Percentiles rank a stretch among this genome's conserved stretches.
These are phyloP conservation scores for Trichoderma atroviride DNA, from an alignment of 2,329 filamentous ascomycete species.

Conservation along the genomic window DNA sequence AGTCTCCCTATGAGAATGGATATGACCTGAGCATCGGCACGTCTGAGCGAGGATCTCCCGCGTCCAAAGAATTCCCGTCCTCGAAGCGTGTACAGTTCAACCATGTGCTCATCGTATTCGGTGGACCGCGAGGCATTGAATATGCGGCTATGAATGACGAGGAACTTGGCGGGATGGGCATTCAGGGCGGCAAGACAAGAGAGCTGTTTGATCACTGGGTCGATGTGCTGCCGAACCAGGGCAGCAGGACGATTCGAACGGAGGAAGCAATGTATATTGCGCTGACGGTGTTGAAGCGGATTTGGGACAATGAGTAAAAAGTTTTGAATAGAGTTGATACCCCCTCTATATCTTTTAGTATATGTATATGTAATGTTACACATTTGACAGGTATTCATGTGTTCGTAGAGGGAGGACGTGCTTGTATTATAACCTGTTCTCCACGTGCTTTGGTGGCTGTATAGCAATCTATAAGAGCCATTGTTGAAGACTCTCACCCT, in stretches of 20 bases:
- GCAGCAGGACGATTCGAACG: constrained; percentile 78
- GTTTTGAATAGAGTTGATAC: constrained; percentile 12
- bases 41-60: constrained; percentile 70
- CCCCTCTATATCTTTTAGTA: constrained; percentile 6
- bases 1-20: constrained; percentile 72
- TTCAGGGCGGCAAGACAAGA: constrained; percentile 64
- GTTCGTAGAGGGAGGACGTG: background rate
- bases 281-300: constrained; percentile 65
- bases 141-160: constrained; percentile 67
- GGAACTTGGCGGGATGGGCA: constrained; percentile 60
- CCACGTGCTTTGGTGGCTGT: background rate
- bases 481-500: constrained; percentile 36
- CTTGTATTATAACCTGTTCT: background rate
- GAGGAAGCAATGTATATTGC: constrained; percentile 83
- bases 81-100: constrained; percentile 56
- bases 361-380: background rate
- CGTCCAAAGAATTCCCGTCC: constrained; percentile 50
- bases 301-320: constrained; percentile 49
- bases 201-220: constrained; percentile 84
- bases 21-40: constrained; percentile 85
- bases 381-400: background rate
- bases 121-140: constrained; percentile 78
- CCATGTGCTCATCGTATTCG: constrained; percentile 78
- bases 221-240: constrained; percentile 78
- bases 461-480: constrained; percentile 23